phyloP scores from a whole-genome alignment of 371 early-diverging fungal genomes.

The Dichotomocladium elegans region DNA sequence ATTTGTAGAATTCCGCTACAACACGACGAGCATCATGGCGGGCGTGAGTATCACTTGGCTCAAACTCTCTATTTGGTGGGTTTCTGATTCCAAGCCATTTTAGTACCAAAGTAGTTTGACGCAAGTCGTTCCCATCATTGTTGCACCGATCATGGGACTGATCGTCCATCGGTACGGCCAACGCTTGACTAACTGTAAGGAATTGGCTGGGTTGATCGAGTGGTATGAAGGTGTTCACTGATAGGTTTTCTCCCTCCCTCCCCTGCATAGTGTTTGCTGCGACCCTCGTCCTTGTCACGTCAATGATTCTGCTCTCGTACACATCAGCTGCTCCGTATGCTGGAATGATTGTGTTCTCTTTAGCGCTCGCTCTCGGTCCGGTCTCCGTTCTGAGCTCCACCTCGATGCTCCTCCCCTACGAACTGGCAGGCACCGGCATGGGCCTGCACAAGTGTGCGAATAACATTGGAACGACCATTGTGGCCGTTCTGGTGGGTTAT shows the following conservation, averaged over 20 bases:
- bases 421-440: constrained; percentile 45
- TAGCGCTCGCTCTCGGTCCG: constrained; percentile 42
- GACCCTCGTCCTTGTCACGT: constrained; percentile 26
- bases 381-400: constrained; percentile 40
- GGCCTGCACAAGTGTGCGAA: constrained; percentile 48
- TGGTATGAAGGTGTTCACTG: not conserved
- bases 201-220: too few relatives aligned
- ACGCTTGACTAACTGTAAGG: constrained; percentile 36
- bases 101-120: constrained; percentile 56
- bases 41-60: constrained; percentile 24
- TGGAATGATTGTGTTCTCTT: constrained; percentile 46
- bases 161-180: constrained; percentile 50
- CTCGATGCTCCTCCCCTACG: constrained; percentile 36
- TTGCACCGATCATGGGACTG: constrained; percentile 51
- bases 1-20: constrained; percentile 40
- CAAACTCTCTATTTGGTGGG: too few relatives aligned
- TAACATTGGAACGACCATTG: constrained; percentile 48
- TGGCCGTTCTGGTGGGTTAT: constrained; percentile 44
- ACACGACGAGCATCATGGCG: constrained; percentile 39
- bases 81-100: too few relatives aligned
- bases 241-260: not conserved
- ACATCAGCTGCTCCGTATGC: constrained; percentile 34
- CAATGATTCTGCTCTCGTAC: constrained; percentile 33
- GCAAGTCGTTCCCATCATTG: constrained; percentile 49
- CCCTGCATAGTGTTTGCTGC: constrained; percentile 32